Conservation (phyloP, 768 basidiomycete species). For the Amanita pseudoporphyria region DNA sequence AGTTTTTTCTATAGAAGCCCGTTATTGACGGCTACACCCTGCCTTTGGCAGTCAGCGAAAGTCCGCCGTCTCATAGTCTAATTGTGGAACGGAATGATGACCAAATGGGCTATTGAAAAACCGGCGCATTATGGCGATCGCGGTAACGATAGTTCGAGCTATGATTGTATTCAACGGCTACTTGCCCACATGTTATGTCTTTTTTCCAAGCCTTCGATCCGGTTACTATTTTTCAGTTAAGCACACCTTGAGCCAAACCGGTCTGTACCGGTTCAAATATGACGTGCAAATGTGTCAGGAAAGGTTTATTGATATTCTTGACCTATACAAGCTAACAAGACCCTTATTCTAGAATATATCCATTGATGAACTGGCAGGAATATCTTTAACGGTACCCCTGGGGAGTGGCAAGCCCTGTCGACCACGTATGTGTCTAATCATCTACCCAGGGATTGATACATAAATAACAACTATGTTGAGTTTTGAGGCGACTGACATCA, state of each 20-base stretch:
- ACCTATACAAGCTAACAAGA: neutral
- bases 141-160: neutral
- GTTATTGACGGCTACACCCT: neutral
- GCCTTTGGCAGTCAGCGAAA: neutral
- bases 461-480: too few species aligned
- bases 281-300: neutral
- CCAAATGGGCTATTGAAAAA: neutral
- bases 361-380: neutral
- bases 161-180: too few species aligned
- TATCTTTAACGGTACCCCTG: too few species aligned
- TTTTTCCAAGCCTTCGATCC: neutral
- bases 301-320: neutral
- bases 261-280: neutral
- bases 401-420: too few species aligned
- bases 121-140: neutral
- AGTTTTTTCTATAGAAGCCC: neutral
- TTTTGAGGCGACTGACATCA: too few species aligned
- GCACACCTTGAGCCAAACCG: neutral
- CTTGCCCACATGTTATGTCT: neutral
- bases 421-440: too few species aligned
- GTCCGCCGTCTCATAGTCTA: neutral
- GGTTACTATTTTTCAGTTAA: neutral
- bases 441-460: too few species aligned
- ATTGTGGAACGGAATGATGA: conserved; percentile 1
- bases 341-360: neutral